Evolutionary conservation across 768 basidiomycete genomes (phyloP).

Genomic region (Saitozyma podzolica): DNA sequence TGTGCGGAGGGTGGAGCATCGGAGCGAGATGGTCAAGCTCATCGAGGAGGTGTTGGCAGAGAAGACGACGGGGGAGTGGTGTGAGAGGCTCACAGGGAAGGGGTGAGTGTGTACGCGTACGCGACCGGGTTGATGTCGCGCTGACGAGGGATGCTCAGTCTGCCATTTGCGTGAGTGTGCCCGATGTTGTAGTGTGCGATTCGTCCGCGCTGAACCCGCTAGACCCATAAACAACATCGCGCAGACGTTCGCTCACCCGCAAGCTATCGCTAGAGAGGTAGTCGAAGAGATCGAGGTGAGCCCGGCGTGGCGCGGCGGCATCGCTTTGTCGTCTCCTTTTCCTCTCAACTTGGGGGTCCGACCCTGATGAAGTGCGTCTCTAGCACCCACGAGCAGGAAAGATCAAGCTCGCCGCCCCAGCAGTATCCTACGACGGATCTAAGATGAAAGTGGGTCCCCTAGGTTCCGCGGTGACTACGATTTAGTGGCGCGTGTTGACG

Average conservation of each 20-base stretch:
- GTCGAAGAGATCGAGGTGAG: conserved; percentile 76
- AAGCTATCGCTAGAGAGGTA: conserved; percentile 73
- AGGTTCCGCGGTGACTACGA: conserved; percentile 51
- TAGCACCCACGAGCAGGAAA: conserved; percentile 72
- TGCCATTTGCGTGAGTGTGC: conserved; percentile 29
- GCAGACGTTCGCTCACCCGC: conserved; percentile 85
- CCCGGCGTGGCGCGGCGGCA: conserved; percentile 11
- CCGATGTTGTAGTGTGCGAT: not conserved
- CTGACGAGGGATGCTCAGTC: not conserved
- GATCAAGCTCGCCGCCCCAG: conserved; percentile 76
- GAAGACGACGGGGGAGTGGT: conserved; percentile 70
- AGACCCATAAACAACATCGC: conserved; percentile 84
- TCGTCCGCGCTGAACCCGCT: conserved; percentile 3
- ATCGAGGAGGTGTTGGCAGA: conserved; percentile 66
- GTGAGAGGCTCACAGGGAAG: conserved; percentile 69
- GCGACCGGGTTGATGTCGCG: conserved; percentile 60
- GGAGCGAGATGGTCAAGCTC: conserved; percentile 66
- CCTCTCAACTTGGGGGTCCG: not conserved
- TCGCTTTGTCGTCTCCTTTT: not conserved
- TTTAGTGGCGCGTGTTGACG: not conserved
- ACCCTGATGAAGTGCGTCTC: not conserved
- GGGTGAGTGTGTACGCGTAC: conserved; percentile 59
- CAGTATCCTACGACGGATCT: conserved; percentile 76
- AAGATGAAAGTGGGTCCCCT: conserved; percentile 52
- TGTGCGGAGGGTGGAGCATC: conserved; percentile 70